A percentile compares a stretch with the other conserved stretches of the same genome.
Conservation (phyloP, 768 basidiomycete genomes). For the Tulasnella sp. region DNA sequence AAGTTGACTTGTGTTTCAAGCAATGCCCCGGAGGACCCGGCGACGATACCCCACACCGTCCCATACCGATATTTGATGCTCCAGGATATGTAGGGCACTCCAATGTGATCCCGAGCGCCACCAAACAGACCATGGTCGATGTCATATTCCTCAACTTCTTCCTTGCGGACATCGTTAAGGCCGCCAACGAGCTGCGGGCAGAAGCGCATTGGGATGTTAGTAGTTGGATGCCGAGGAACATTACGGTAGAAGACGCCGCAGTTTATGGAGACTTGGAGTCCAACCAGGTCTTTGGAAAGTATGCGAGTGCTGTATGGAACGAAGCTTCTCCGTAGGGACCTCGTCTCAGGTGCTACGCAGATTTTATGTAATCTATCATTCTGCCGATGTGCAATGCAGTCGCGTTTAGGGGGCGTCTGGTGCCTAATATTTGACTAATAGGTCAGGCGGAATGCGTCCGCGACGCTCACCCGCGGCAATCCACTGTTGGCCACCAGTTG, state of each 20-base stretch:
- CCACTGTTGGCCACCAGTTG: background rate
- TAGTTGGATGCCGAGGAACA: conserved; percentile 37
- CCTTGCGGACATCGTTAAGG: conserved; percentile 41
- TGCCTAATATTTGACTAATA: background rate
- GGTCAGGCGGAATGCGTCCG: background rate
- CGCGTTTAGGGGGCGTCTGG: too few species aligned
- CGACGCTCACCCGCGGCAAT: background rate
- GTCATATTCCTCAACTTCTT: conserved; percentile 76
- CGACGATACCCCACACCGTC: conserved; percentile 65
- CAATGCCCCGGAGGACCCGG: conserved; percentile 64
- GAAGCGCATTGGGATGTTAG: conserved; percentile 19
- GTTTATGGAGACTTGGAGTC: conserved; percentile 54
- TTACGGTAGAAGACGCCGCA: conserved; percentile 50
- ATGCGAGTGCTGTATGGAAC: conserved; percentile 46
- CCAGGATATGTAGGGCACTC: conserved; percentile 59
- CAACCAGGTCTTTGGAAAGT: conserved; percentile 54
- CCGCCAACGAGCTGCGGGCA: conserved; percentile 56
- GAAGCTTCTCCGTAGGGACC: background rate
- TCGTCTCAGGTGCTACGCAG: too few species aligned
- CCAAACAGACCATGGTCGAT: conserved; percentile 55
- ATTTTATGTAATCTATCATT: too few species aligned
- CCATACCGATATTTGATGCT: conserved; percentile 53
- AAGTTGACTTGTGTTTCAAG: conserved; percentile 37
- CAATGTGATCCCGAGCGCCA: conserved; percentile 46
- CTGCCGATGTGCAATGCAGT: too few species aligned